Conservation (phyloP, 2,329 filamentous ascomycete genomes). For the Epichloe sp. region DNA sequence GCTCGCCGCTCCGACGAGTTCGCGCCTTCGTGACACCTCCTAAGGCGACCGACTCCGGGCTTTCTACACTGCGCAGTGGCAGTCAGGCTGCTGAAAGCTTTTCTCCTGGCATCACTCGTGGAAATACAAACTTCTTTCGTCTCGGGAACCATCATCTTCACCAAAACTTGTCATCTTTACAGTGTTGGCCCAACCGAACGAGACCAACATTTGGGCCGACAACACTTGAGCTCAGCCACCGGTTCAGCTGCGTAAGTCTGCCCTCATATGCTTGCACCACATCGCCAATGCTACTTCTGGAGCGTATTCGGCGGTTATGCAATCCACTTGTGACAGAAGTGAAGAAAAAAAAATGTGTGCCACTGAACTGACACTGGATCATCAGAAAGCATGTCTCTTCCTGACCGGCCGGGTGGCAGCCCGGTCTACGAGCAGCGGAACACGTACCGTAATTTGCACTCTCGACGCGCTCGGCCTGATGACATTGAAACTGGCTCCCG, state of each 20-base stretch:
- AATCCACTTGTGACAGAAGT: not conserved
- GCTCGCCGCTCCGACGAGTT: not conserved
- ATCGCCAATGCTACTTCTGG: not conserved
- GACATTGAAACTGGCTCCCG: slow-evolving; percentile 58
- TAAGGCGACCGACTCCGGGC: not conserved
- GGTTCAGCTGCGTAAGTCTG: not conserved
- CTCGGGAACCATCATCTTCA: not conserved
- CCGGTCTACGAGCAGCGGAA: slow-evolving; percentile 48
- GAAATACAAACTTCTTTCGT: not conserved
- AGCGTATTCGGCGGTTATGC: no score
- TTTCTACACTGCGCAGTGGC: not conserved
- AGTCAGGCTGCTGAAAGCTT: not conserved
- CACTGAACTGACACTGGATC: slow-evolving; percentile 9
- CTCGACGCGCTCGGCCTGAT: slow-evolving; percentile 49
- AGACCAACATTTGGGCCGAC: not conserved
- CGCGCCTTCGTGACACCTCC: slow-evolving; percentile 1
- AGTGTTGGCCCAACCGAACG: not conserved
- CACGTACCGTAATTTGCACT: slow-evolving; percentile 54
- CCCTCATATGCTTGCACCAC: not conserved
- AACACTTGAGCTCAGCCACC: not conserved
- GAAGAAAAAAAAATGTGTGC: no score
- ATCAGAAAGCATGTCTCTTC: slow-evolving; percentile 41
- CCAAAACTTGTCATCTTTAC: not conserved
- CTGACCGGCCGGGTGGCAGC: slow-evolving; percentile 50
- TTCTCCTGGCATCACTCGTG: not conserved